Evolutionary conservation across 306 rosid genomes (phyloP).

Genomic region (Vigna trinervia): DNA sequence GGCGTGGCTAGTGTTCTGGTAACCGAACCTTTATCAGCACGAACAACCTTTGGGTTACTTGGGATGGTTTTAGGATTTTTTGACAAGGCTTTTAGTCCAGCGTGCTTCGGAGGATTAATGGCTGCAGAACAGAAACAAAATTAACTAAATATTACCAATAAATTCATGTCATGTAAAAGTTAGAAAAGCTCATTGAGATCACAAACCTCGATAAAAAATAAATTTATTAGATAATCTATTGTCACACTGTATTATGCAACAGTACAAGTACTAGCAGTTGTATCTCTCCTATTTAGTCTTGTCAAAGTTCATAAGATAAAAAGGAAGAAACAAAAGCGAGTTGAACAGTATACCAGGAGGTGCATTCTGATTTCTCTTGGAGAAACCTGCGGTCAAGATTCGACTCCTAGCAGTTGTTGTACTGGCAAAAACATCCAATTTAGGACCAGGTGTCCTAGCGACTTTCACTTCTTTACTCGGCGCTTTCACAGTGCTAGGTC

Average conservation of each 20-base stretch:
- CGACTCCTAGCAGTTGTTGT: slow-evolving; percentile 54
- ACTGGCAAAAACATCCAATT: slow-evolving; percentile 46
- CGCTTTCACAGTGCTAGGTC: slow-evolving; percentile 56
- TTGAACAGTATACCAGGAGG: slow-evolving; percentile 54
- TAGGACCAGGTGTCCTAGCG: slow-evolving; percentile 58
- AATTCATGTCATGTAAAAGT: slow-evolving; percentile 4
- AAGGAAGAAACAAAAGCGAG: slow-evolving; percentile 28
- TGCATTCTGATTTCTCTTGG: slow-evolving; percentile 65
- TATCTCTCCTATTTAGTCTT: slow-evolving; percentile 24
- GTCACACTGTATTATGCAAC: slow-evolving; percentile 15
- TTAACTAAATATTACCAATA: slow-evolving; percentile 23
- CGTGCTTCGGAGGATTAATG: slow-evolving; percentile 48
- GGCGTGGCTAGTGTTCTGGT: slow-evolving; percentile 53
- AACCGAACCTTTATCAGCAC: slow-evolving; percentile 52
- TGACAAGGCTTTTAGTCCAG: slow-evolving; percentile 45
- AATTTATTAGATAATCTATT: slow-evolving; percentile 17
- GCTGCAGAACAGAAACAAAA: slow-evolving; percentile 47
- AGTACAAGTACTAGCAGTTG: background rate
- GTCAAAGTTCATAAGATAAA: slow-evolving; percentile 21
- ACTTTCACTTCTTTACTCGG: slow-evolving; percentile 56
- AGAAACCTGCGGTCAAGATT: slow-evolving; percentile 43
- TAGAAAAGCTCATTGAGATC: slow-evolving; percentile 32
- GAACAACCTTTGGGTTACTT: slow-evolving; percentile 48
- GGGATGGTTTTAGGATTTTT: slow-evolving; percentile 46
- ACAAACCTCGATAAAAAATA: slow-evolving; percentile 31